Conservation (phyloP, 495 filamentous ascomycete genomes). For the Penicilliopsis zonata region DNA sequence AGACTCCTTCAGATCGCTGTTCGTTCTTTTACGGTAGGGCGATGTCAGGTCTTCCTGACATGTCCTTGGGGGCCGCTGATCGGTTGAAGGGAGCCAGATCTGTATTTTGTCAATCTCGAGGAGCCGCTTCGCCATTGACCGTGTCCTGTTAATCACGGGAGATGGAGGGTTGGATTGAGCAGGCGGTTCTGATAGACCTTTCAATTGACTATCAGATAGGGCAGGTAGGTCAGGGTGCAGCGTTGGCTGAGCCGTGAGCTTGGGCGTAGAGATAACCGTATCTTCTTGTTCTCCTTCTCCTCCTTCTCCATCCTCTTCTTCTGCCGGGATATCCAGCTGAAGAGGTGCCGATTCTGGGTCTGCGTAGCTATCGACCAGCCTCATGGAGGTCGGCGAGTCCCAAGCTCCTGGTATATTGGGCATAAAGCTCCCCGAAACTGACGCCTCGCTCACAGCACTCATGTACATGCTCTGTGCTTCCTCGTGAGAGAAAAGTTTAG, state of each 20-base stretch:
- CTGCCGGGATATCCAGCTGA: too few species aligned
- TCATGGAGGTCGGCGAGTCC: conserved; percentile 29
- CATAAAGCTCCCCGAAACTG: conserved; percentile 21
- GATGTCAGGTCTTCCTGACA: conserved; percentile 4
- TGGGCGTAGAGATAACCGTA: conserved; percentile 15
- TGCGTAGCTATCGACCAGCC: too few species aligned
- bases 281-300: conserved; percentile 7
- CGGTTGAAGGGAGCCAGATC: conserved; percentile 23
- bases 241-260: conserved; percentile 12
- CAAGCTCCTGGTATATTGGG: conserved; percentile 49
- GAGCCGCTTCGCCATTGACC: conserved; percentile 21
- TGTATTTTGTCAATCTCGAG: conserved; percentile 21
- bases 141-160: conserved; percentile 8
- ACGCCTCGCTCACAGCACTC: conserved; percentile 48
- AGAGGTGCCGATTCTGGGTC: background rate
- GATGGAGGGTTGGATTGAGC: conserved; percentile 10
- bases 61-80: conserved; percentile 3
- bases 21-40: conserved; percentile 4
- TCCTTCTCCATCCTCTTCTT: background rate
- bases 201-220: too few species aligned
- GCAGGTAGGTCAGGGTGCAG: too few species aligned
- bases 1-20: conserved; percentile 13
- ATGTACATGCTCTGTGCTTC: conserved; percentile 97
- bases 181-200: too few species aligned
- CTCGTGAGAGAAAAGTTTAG: conserved; percentile 75